A percentile compares a stretch with the other conserved stretches of the same genome.
phyloP scores from a whole-genome alignment of 495 filamentous ascomycete genomes.

The Hypoxylon cercidicola region DNA sequence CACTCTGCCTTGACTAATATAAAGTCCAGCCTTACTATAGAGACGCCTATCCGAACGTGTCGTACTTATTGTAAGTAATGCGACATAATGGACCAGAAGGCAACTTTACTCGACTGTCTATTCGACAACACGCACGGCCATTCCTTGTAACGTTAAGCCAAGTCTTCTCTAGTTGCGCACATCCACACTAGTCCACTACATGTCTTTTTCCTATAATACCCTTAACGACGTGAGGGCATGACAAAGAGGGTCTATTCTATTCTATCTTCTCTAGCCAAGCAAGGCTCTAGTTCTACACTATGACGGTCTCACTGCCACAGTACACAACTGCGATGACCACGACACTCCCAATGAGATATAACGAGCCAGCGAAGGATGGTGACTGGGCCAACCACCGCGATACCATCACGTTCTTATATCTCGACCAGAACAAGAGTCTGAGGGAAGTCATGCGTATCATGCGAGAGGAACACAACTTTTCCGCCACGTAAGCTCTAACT shows the following conservation, averaged over 20 bases:
- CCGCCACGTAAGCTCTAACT: constrained; percentile 35
- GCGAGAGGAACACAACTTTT: constrained; percentile 41
- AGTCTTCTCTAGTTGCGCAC: constrained; percentile 1
- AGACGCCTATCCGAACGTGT: constrained; percentile 22
- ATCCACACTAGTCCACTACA: constrained; percentile 6
- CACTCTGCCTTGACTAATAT: constrained; percentile 28
- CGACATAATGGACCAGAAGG: constrained; percentile 30
- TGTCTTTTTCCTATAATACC: constrained; percentile 9
- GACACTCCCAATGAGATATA: constrained; percentile 21
- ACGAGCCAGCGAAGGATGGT: constrained; percentile 34
- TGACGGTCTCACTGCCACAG: constrained; percentile 16
- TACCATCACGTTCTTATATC: constrained; percentile 37
- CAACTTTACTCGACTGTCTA: constrained; percentile 8
- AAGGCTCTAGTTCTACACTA: constrained; percentile 6
- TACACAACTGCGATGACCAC: constrained; percentile 11
- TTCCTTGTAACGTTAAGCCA: constrained; percentile 12
- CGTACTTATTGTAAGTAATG: constrained; percentile 22
- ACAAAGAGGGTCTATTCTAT: constrained; percentile 10
- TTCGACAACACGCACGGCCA: constrained; percentile 11
- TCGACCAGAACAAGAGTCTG: constrained; percentile 41
- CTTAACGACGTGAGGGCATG: neutral
- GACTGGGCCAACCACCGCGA: constrained; percentile 40
- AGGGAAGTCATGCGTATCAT: constrained; percentile 43
- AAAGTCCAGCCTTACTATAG: constrained; percentile 32
- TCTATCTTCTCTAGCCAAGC: constrained; percentile 1